Percentiles rank a stretch among this genome's conserved stretches.
Evolutionary conservation across 2,329 filamentous ascomycete species (phyloP).

Genomic region (Fusarium sp.): DNA sequence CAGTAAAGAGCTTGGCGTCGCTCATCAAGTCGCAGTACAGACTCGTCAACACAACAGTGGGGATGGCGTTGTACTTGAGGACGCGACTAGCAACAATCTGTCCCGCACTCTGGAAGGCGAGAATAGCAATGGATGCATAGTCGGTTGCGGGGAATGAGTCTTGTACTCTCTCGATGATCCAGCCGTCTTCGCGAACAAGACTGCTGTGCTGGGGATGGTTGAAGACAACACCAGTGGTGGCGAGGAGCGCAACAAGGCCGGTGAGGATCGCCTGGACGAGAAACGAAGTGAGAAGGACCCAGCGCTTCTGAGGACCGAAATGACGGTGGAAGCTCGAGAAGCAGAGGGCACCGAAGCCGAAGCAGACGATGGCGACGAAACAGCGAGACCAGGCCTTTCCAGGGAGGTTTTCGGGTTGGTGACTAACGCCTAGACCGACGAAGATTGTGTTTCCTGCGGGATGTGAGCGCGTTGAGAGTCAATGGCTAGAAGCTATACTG

Average conservation of each 20-base stretch:
- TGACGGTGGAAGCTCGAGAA: slow-evolving; percentile 44
- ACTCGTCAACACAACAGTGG: slow-evolving; percentile 43
- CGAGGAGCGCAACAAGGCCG: slow-evolving; percentile 41
- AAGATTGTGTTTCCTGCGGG: slow-evolving; percentile 45
- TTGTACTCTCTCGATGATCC: slow-evolving; percentile 39
- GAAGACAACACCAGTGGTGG: slow-evolving; percentile 39
- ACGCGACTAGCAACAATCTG: slow-evolving; percentile 44
- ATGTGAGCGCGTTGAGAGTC: not conserved
- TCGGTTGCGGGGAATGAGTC: slow-evolving; percentile 41
- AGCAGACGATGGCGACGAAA: slow-evolving; percentile 44
- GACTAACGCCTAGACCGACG: slow-evolving; percentile 42
- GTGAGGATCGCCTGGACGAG: slow-evolving; percentile 39
- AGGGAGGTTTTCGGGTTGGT: slow-evolving; percentile 43
- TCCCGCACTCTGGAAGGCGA: slow-evolving; percentile 44
- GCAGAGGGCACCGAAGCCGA: slow-evolving; percentile 42
- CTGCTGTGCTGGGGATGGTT: slow-evolving; percentile 35
- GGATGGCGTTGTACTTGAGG: slow-evolving; percentile 45
- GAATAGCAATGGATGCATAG: slow-evolving; percentile 40
- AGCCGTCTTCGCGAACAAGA: slow-evolving; percentile 30
- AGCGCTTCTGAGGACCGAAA: slow-evolving; percentile 45
- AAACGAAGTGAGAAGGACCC: slow-evolving; percentile 42
- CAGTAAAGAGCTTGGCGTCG: slow-evolving; percentile 43
- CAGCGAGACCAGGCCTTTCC: slow-evolving; percentile 45
- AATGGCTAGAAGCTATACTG: not conserved
- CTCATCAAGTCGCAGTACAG: slow-evolving; percentile 47